Evolutionary conservation across 2,329 filamentous ascomycete species (phyloP).

Genomic region (Phaeosphaeria sp.): DNA sequence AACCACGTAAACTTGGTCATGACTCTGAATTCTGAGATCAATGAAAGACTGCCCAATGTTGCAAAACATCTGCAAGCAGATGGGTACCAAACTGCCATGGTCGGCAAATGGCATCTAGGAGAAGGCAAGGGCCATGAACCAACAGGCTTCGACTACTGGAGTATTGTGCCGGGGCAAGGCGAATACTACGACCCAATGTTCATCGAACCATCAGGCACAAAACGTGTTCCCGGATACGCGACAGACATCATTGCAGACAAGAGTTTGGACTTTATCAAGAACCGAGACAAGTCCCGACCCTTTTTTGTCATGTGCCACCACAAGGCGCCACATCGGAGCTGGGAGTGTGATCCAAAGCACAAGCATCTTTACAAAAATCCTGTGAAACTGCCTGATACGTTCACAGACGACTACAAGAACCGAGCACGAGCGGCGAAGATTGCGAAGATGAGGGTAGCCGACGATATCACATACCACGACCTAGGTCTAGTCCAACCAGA

Average conservation of each 20-base stretch:
- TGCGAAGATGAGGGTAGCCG: constrained; percentile 60
- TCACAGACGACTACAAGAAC: constrained; percentile 62
- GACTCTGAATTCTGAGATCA: constrained; percentile 58
- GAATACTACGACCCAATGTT: constrained; percentile 61
- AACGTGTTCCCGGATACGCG: constrained; percentile 50
- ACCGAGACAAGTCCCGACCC: constrained; percentile 39
- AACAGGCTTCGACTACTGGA: constrained; percentile 55
- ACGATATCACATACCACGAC: constrained; percentile 61
- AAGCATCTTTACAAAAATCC: constrained; percentile 57
- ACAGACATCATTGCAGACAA: constrained; percentile 63
- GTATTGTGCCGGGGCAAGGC: constrained; percentile 59
- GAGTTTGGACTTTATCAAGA: constrained; percentile 39
- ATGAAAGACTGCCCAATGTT: constrained; percentile 59
- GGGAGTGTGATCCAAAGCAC: constrained; percentile 60
- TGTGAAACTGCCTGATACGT: constrained; percentile 59
- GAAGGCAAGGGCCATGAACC: constrained; percentile 57
- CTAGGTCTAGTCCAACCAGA: constrained; percentile 59
- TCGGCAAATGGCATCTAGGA: constrained; percentile 63
- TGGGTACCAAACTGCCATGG: constrained; percentile 60
- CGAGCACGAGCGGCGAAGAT: constrained; percentile 57
- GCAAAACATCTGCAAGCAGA: constrained; percentile 57
- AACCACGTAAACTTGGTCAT: constrained; percentile 62
- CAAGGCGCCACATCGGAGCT: constrained; percentile 61
- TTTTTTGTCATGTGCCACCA: constrained; percentile 66
- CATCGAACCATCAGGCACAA: constrained; percentile 47